phyloP scores from a whole-genome alignment of 768 basidiomycete species.

The Boletus bicolor region DNA sequence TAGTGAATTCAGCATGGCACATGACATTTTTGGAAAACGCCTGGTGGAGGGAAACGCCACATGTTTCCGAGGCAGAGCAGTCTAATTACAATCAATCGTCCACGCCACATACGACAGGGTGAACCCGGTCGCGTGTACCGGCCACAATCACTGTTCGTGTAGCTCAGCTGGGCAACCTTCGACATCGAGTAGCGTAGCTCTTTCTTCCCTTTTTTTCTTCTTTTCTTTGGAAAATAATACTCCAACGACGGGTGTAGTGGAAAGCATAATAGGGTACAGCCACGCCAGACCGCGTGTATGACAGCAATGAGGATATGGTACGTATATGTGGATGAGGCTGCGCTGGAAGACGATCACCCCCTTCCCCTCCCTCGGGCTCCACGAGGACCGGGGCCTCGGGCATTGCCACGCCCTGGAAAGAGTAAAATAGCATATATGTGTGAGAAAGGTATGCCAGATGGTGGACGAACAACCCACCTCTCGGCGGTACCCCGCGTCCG shows the following conservation, averaged over 20 bases:
- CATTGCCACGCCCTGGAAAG: constrained; percentile 25
- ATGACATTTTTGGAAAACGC: neutral
- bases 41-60: neutral
- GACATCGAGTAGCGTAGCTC: neutral
- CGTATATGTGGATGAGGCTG: neutral
- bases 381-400: constrained; percentile 28
- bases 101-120: neutral
- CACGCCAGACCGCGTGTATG: neutral
- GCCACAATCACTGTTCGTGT: neutral
- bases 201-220: neutral
- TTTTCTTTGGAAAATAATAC: neutral
- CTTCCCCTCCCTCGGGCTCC: constrained; percentile 33
- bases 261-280: neutral
- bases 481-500: constrained; percentile 38
- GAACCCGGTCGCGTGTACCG: neutral
- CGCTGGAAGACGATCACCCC: constrained; percentile 17
- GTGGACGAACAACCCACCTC: constrained; percentile 32
- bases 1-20: neutral
- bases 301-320: constrained; percentile 3
- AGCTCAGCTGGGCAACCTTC: neutral
- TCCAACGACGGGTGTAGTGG: neutral
- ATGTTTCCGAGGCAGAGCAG: constrained; percentile 1
- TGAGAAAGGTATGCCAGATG: neutral
- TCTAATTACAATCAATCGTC: neutral
- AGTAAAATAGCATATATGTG: too few species aligned